These are phyloP conservation scores for Pulveroboletus ridleyi DNA, from an alignment of 1,284 basidiomycete genomes.

Conservation along the genomic window DNA sequence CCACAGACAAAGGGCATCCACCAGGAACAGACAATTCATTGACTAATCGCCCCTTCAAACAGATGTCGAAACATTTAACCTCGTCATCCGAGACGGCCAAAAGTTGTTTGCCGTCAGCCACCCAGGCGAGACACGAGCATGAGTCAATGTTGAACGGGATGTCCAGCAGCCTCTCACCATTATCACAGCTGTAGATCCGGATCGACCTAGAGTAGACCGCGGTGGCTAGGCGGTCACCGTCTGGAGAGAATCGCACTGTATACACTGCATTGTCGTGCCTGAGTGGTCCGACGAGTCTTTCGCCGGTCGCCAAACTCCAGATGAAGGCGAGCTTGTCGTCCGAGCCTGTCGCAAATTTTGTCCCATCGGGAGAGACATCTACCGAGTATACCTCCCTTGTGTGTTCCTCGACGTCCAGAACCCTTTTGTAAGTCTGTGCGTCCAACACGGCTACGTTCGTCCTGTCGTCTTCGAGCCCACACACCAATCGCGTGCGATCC, in stretches of 20 bases:
- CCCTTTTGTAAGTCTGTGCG: background rate
- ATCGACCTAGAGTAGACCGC: too few species aligned
- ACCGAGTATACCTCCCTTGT: constrained; percentile 28
- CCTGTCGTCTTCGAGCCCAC: constrained; percentile 1
- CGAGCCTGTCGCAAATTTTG: constrained; percentile 2
- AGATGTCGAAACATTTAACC: constrained; percentile 1
- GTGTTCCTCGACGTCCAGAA: constrained; percentile 4
- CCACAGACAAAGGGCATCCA: too few species aligned
- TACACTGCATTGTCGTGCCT: background rate
- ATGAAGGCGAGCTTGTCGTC: constrained; percentile 10
- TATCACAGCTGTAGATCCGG: too few species aligned
- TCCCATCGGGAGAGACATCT: constrained; percentile 11
- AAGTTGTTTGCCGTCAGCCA: background rate
- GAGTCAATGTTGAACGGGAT: background rate
- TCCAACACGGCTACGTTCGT: constrained; percentile 8
- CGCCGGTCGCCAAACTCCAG: background rate
- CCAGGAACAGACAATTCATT: too few species aligned
- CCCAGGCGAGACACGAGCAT: constrained; percentile 4
- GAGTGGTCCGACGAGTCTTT: background rate
- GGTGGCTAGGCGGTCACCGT: too few species aligned
- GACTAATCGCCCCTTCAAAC: background rate
- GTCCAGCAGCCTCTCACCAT: too few species aligned
- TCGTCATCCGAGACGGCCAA: background rate
- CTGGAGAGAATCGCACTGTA: background rate
- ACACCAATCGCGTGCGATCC: constrained; percentile 4